Conservation (phyloP, 1,284 basidiomycete species). For the Ustilago loliicola region DNA sequence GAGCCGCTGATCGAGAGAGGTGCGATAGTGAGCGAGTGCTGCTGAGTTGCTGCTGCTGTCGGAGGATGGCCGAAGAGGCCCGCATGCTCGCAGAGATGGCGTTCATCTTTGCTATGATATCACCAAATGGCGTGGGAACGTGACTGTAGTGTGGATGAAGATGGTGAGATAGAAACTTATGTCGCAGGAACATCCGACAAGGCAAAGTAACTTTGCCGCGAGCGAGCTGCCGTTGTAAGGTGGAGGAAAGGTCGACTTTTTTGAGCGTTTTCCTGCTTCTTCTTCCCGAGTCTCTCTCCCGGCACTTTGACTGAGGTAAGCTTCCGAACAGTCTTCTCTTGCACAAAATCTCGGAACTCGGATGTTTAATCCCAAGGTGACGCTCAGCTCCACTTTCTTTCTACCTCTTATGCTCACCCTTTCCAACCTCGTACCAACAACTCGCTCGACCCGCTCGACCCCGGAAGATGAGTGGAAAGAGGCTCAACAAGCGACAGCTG, state of each 20-base stretch:
- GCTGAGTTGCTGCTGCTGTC: slow-evolving; percentile 11
- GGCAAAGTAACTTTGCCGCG: background rate
- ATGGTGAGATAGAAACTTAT: background rate
- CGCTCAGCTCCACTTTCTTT: background rate
- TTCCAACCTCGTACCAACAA: background rate
- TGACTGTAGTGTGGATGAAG: background rate
- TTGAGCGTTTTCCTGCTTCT: slow-evolving; percentile 7
- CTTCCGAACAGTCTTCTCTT: background rate
- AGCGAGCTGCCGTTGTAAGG: background rate
- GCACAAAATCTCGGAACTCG: slow-evolving; percentile 31
- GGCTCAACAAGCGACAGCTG: slow-evolving; percentile 65
- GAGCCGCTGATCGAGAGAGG: slow-evolving; percentile 10
- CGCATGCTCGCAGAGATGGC: slow-evolving; percentile 18
- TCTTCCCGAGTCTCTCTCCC: slow-evolving; percentile 9
- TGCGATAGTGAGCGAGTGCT: slow-evolving; percentile 14
- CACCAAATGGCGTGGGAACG: background rate
- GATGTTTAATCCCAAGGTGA: background rate
- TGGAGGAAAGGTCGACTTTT: slow-evolving; percentile 12
- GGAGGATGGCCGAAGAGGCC: slow-evolving; percentile 9
- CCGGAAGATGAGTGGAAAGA: slow-evolving; percentile 52
- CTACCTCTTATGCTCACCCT: background rate
- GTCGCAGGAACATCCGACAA: background rate
- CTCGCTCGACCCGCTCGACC: background rate
- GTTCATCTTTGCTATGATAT: slow-evolving; percentile 18
- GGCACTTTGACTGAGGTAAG: slow-evolving; percentile 29